Percentiles rank a stretch among this genome's conserved stretches.
These are phyloP conservation scores for Vachellia pachyceras DNA, from an alignment of 306 rosid genomes.

Conservation along the genomic window DNA sequence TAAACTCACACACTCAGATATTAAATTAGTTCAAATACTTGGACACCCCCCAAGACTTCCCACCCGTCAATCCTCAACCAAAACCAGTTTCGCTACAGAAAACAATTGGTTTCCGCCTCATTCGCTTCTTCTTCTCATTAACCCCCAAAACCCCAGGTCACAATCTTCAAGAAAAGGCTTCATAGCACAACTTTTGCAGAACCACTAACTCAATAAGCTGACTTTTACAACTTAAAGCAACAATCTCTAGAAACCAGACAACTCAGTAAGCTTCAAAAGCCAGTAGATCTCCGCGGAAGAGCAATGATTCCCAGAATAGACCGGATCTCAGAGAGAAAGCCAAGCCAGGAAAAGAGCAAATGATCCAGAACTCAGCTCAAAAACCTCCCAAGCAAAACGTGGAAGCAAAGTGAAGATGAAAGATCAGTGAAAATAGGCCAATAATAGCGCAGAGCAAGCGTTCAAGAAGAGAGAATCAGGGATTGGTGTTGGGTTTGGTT, in stretches of 20 bases:
- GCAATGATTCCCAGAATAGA: not conserved
- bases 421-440: not conserved
- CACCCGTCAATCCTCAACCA: slow-evolving; percentile 56
- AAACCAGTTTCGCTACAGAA: slow-evolving; percentile 27
- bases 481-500: slow-evolving; percentile 8
- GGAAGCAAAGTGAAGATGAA: not conserved
- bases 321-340: slow-evolving; percentile 47
- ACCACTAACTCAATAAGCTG: not conserved
- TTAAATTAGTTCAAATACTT: not conserved
- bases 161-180: slow-evolving; percentile 22
- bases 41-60: slow-evolving; percentile 11
- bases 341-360: slow-evolving; percentile 27
- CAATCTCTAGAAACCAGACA: slow-evolving; percentile 19
- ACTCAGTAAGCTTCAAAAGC: slow-evolving; percentile 34
- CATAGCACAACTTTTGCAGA: not conserved
- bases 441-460: not conserved
- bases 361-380: slow-evolving; percentile 23
- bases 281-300: slow-evolving; percentile 4
- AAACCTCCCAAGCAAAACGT: slow-evolving; percentile 26
- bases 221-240: not conserved
- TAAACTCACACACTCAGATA: not conserved
- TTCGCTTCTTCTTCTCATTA: slow-evolving; percentile 51
- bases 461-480: not conserved
- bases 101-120: slow-evolving; percentile 52
- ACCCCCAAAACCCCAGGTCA: slow-evolving; percentile 50